A percentile compares a stretch with the other conserved stretches of the same genome.
Evolutionary conservation across 192 early-diverging fungal genomes (phyloP).

Genomic region (Coemansia sp.): DNA sequence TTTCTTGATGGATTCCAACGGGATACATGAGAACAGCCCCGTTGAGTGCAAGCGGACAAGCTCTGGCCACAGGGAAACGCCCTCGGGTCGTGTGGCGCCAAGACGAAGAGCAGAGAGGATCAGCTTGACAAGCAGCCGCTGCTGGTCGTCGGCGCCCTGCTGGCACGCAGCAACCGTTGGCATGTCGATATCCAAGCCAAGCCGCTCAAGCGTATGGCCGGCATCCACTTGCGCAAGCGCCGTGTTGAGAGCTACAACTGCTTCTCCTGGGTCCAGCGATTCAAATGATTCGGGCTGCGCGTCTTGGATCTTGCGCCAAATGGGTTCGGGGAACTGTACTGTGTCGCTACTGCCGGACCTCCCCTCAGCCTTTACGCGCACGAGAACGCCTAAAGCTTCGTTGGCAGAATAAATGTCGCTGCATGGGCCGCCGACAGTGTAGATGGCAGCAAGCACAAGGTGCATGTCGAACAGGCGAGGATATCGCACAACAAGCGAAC

Average conservation of each 20-base stretch:
- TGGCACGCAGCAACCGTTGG: constrained; percentile 15
- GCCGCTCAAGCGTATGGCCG: neutral
- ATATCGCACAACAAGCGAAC: neutral
- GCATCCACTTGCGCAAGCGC: constrained; percentile 9
- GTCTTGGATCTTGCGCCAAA: neutral
- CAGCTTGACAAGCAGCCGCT: constrained; percentile 17
- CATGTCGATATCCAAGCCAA: constrained; percentile 14
- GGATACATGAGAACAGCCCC: constrained; percentile 9
- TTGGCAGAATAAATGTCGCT: constrained; percentile 4
- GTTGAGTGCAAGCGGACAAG: constrained; percentile 1
- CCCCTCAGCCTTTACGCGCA: neutral
- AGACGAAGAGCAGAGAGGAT: neutral
- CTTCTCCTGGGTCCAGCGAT: constrained; percentile 2
- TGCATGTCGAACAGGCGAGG: constrained; percentile 12
- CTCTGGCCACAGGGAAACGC: constrained; percentile 11
- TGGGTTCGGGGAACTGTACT: constrained; percentile 1
- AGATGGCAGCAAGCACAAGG: constrained; percentile 21
- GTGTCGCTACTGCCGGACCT: neutral
- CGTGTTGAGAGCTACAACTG: neutral
- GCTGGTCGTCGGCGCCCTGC: constrained; percentile 14
- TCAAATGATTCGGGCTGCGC: neutral
- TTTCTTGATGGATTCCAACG: constrained; percentile 21
- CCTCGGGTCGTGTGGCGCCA: neutral
- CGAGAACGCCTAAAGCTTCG: neutral
- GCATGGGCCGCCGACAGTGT: constrained; percentile 20